Conservation (phyloP, 805 yeast genomes). For the Candida ficus region DNA sequence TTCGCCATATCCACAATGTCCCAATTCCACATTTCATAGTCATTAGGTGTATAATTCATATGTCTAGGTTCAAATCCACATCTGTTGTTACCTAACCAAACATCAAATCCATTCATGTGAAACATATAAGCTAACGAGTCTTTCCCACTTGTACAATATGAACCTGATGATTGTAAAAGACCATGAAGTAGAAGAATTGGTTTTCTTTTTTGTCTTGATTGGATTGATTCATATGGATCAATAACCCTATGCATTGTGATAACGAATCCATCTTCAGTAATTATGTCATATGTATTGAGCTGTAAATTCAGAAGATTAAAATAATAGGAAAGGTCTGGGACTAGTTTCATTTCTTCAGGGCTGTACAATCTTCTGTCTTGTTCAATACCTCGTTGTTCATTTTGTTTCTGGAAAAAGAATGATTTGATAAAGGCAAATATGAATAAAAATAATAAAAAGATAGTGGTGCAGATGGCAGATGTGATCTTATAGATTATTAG, state of each 20-base stretch:
- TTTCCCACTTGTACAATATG: conserved; percentile 78
- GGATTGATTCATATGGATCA: conserved; percentile 33
- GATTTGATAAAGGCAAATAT: conserved; percentile 13
- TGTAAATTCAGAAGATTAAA: conserved; percentile 56
- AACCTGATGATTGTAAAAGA: conserved; percentile 78
- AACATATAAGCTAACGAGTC: conserved; percentile 66
- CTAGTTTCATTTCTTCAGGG: conserved; percentile 32
- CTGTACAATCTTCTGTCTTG: conserved; percentile 1
- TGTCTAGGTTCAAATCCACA: conserved; percentile 80
- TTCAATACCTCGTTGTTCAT: too few species aligned
- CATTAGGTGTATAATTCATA: conserved; percentile 35
- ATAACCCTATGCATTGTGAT: conserved; percentile 61
- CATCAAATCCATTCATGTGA: conserved; percentile 61
- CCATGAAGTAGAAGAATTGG: conserved; percentile 87
- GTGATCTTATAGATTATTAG: conserved; percentile 9
- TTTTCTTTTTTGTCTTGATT: conserved; percentile 29
- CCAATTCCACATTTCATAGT: conserved; percentile 85
- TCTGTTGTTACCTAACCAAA: conserved; percentile 89
- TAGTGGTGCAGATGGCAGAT: conserved; percentile 11
- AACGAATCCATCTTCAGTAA: conserved; percentile 77
- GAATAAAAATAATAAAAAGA: conserved; percentile 14
- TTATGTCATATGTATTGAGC: conserved; percentile 51
- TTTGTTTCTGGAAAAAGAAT: too few species aligned
- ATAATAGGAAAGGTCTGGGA: conserved; percentile 62
- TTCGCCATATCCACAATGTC: conserved; percentile 78